These are phyloP conservation scores for Nasturtium officinale DNA, from an alignment of 345 rosid genomes.

Conservation along the genomic window DNA sequence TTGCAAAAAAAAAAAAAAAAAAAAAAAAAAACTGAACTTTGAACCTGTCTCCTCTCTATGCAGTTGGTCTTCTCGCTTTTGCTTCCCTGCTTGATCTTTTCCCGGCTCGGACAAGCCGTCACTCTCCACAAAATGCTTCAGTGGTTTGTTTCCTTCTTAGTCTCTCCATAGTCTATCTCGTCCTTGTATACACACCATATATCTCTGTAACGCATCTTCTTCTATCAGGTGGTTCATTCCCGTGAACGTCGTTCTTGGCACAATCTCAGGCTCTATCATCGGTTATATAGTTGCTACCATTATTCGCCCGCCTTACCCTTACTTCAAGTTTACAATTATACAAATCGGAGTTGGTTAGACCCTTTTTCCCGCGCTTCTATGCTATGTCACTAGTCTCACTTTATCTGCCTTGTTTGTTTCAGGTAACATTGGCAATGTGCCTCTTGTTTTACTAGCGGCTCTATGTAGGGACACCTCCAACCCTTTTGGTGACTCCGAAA, in stretches of 20 bases:
- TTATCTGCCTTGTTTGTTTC: constrained; percentile 36
- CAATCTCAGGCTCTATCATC: constrained; percentile 77
- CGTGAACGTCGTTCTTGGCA: constrained; percentile 70
- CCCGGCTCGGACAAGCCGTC: constrained; percentile 96
- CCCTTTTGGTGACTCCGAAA: constrained; percentile 86
- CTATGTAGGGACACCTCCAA: constrained; percentile 79
- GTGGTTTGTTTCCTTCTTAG: constrained; percentile 55
- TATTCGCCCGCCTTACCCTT: constrained; percentile 91
- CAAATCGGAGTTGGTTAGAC: constrained; percentile 87
- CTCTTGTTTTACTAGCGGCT: constrained; percentile 93
- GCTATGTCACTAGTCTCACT: constrained; percentile 8
- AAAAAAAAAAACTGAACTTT: background rate
- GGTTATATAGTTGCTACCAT: constrained; percentile 67
- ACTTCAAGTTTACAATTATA: constrained; percentile 86
- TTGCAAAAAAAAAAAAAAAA: background rate
- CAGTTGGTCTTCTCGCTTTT: constrained; percentile 96
- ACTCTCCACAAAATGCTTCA: constrained; percentile 78
- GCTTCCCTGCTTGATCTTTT: constrained; percentile 97
- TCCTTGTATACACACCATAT: background rate
- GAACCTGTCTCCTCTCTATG: constrained; percentile 7
- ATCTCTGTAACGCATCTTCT: background rate
- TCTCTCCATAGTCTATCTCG: background rate
- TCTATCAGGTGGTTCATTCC: constrained; percentile 96
- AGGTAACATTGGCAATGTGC: constrained; percentile 99
- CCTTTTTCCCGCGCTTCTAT: background rate